phyloP scores from a whole-genome alignment of 257 asterid genomes.

The Salvia miltiorrhiza region DNA sequence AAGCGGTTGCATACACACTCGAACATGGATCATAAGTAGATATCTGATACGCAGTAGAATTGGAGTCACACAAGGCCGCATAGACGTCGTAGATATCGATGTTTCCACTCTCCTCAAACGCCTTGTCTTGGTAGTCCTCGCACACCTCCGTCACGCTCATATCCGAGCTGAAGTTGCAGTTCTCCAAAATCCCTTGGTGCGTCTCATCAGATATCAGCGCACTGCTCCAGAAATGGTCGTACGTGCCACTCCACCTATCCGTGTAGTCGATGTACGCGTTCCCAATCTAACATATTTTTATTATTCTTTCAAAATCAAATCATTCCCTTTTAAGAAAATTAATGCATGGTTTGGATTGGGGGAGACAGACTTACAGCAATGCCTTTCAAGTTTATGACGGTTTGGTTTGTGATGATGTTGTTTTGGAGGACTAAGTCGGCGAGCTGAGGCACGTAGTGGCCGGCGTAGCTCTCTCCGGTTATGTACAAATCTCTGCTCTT shows the following conservation, averaged over 20 bases:
- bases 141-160: conserved; percentile 27
- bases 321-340: too few relatives aligned
- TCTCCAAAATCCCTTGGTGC: conserved; percentile 31
- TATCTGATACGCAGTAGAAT: conserved; percentile 15
- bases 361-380: conserved; percentile 47
- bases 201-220: conserved; percentile 69
- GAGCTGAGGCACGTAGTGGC: conserved; percentile 75
- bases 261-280: conserved; percentile 42
- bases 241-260: conserved; percentile 34
- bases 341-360: too few relatives aligned
- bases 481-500: conserved; percentile 53
- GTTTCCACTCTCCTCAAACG: conserved; percentile 11
- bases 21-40: too few relatives aligned
- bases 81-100: conserved; percentile 40
- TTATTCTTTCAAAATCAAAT: too few relatives aligned
- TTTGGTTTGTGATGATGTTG: conserved; percentile 48
- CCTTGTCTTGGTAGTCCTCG: conserved; percentile 1
- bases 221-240: conserved; percentile 51
- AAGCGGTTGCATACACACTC: too few relatives aligned
- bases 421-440: conserved; percentile 46
- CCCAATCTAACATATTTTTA: conserved; percentile 45
- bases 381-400: conserved; percentile 54
- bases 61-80: conserved; percentile 44
- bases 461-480: conserved; percentile 70
- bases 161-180: conserved; percentile 43